A percentile compares a stretch with the other conserved stretches of the same genome.
These are phyloP conservation scores for Globisporangium megalacanthum DNA, from an alignment of 352 stramenopile genomes.

Conservation along the genomic window DNA sequence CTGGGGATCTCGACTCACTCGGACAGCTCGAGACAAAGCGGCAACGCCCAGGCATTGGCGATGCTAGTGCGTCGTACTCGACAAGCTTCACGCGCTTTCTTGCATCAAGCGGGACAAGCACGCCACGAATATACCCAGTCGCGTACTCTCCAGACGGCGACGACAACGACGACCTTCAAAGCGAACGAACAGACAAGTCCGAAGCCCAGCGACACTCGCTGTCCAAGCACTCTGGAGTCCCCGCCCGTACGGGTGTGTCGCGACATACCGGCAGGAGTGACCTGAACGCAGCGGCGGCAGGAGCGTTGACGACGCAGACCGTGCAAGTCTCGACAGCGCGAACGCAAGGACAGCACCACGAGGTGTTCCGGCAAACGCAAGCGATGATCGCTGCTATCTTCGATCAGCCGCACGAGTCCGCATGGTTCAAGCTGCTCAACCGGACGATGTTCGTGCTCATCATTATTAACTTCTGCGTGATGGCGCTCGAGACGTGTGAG, in stretches of 20 bases:
- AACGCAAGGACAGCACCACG: slow-evolving; percentile 4
- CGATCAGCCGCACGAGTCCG: slow-evolving; percentile 25
- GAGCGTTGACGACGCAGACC: slow-evolving; percentile 8
- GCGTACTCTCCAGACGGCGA: not conserved
- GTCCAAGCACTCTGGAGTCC: not conserved
- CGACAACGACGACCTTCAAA: not conserved
- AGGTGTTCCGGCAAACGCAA: slow-evolving; percentile 27
- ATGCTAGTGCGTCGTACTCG: slow-evolving; percentile 3
- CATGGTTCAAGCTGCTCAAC: slow-evolving; percentile 31
- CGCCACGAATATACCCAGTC: slow-evolving; percentile 7
- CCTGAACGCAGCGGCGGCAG: not conserved
- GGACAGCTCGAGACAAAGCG: not conserved
- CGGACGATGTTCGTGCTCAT: slow-evolving; percentile 49
- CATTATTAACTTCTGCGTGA: slow-evolving; percentile 32
- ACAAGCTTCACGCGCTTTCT: slow-evolving; percentile 1
- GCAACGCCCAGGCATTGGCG: not conserved
- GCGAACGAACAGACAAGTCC: not conserved
- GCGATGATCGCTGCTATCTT: slow-evolving; percentile 37
- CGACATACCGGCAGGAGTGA: not conserved
- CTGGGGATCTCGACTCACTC: not conserved
- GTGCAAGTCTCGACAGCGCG: slow-evolving; percentile 8
- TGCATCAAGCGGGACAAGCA: not conserved
- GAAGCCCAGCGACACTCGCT: not conserved
- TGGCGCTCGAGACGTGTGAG: slow-evolving; percentile 64
- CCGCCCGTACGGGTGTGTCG: not conserved